Evolutionary conservation across 352 stramenopile species (phyloP).

Genomic region (Phytophthora hybrid): DNA sequence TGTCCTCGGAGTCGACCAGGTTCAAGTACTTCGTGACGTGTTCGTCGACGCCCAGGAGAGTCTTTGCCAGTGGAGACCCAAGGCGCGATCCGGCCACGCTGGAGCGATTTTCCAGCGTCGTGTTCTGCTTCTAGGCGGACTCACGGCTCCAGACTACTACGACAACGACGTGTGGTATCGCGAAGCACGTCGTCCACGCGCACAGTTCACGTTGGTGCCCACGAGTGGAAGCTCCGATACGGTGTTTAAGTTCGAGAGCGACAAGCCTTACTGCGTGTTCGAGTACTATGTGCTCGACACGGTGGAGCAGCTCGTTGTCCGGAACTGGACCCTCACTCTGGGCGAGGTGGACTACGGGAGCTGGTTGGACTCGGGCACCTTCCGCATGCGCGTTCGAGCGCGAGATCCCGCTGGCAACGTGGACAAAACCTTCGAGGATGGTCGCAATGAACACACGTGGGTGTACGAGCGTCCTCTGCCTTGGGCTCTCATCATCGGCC

Average conservation of each 20-base stretch:
- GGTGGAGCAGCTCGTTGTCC: constrained; percentile 86
- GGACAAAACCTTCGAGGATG: constrained; percentile 82
- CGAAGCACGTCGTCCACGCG: constrained; percentile 55
- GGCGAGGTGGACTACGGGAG: constrained; percentile 49
- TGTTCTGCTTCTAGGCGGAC: constrained; percentile 79
- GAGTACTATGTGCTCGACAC: constrained; percentile 93
- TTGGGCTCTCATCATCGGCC: constrained; percentile 89
- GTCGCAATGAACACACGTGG: constrained; percentile 94
- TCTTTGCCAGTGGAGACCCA: constrained; percentile 74
- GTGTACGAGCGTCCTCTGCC: constrained; percentile 92
- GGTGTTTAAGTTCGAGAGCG: constrained; percentile 89
- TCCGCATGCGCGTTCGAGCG: constrained; percentile 90
- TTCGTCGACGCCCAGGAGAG: constrained; percentile 71
- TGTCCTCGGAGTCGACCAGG: constrained; percentile 71
- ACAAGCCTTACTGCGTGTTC: constrained; percentile 91
- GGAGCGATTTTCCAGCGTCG: constrained; percentile 81
- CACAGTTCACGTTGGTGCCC: constrained; percentile 61
- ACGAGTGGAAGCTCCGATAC: constrained; percentile 68
- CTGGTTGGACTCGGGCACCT: constrained; percentile 88
- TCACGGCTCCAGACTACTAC: constrained; percentile 68
- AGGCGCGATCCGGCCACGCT: constrained; percentile 65
- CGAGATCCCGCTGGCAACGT: constrained; percentile 94
- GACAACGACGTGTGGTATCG: constrained; percentile 92
- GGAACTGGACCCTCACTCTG: constrained; percentile 74
- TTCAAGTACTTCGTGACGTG: constrained; percentile 66